Percentiles rank a stretch among this genome's conserved stretches.
These are phyloP conservation scores for Trametes maxima DNA, from an alignment of 768 basidiomycete genomes.

Conservation along the genomic window DNA sequence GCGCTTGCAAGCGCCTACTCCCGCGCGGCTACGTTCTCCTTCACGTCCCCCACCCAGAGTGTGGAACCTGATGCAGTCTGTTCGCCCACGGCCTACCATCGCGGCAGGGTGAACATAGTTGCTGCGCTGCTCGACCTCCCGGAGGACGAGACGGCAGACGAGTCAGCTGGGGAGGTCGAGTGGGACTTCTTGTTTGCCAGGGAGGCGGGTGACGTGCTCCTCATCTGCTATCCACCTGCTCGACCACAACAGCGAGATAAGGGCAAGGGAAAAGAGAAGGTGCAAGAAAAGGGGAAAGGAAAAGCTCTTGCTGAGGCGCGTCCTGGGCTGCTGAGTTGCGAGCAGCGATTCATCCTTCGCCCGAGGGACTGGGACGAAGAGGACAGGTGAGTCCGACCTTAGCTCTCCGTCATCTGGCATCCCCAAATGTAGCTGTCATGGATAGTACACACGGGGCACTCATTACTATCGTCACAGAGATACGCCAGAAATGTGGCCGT, in stretches of 20 bases:
- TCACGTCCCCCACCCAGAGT: not conserved
- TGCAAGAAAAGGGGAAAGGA: slow-evolving; percentile 4
- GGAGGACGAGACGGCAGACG: slow-evolving; percentile 11
- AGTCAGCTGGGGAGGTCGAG: not conserved
- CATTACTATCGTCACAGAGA: slow-evolving; percentile 1
- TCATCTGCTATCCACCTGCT: slow-evolving; percentile 21
- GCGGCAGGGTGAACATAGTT: slow-evolving; percentile 23
- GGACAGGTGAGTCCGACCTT: slow-evolving; percentile 20
- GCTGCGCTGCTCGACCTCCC: slow-evolving; percentile 27
- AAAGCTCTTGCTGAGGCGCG: not conserved
- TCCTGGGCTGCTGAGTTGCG: slow-evolving; percentile 1
- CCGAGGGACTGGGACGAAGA: slow-evolving; percentile 25
- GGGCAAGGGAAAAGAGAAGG: not conserved
- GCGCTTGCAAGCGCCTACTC: slow-evolving; percentile 29
- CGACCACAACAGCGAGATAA: not conserved
- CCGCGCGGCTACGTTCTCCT: slow-evolving; percentile 27
- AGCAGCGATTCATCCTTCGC: slow-evolving; percentile 29
- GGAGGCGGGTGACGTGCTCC: slow-evolving; percentile 17
- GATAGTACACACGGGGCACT: not conserved
- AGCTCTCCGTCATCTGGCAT: not conserved
- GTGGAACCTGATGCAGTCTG: not conserved
- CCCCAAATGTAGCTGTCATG: not conserved
- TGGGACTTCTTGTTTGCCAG: slow-evolving; percentile 23
- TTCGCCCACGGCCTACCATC: not conserved
- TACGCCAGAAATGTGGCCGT: slow-evolving; percentile 24